Evolutionary conservation across 2,329 filamentous ascomycete genomes (phyloP), one percentile per base, ranked within the genome.

Genomic region (Pseudogymnoascus sp.): DNA sequence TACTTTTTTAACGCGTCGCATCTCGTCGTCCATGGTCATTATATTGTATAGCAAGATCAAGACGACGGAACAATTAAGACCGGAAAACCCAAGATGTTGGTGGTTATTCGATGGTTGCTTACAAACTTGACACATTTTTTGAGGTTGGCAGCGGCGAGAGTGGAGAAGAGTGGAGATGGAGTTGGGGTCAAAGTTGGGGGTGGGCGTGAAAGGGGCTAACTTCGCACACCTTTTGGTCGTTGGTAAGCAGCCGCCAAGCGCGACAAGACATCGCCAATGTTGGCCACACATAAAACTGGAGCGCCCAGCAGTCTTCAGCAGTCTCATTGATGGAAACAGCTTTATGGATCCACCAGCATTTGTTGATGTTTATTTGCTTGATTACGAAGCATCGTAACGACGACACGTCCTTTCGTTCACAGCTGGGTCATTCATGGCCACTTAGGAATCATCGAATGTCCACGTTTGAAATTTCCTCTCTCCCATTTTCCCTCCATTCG

Each of bases 31-130:
- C n/a, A 33, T 33, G 28, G 49, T 33, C 49, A 55, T 55, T 55
- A 55, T 55, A 55, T 33, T n/a, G 49, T n/a, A 55, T 18, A 5
- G 45, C 25, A 55, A 18, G n/a, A 52, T 55, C 49, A 55, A 55
- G 49, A 55, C 49, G 49, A 55, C 49, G 49, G 49, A 55, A 55
- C n/a, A 55, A 55, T 55, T 55, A 55, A 55, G 49, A 33, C 49
- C 49, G 49, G 49, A 55, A 55, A 55, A 55, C 49, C 43, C 25
- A 33, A 55, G 49, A 33, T 18, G 25, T 33, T 9, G n/a, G 49
- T 18, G 28, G n/a, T 7, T 55, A 11, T 55, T 55, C 49, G n/a
- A 55, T 55, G 49, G 5, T 33, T 55, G 49, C 49, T 55, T 55
- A 55, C 49, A 55, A 55, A 55, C 25, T 55, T 55, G 49, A 55